phyloP scores from a whole-genome alignment of 140 eudicot genomes.

The Senecio squalidus region DNA sequence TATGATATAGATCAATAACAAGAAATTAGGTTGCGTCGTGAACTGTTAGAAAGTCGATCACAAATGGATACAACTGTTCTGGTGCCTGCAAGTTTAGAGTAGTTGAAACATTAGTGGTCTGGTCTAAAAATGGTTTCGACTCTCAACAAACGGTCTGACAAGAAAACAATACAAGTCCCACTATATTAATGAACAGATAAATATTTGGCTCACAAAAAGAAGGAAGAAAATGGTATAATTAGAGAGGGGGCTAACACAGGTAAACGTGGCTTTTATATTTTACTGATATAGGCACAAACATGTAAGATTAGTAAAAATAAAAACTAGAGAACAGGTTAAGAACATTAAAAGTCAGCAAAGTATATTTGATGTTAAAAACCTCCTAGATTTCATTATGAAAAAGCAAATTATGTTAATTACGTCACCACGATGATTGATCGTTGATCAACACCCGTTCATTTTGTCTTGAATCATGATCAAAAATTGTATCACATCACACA shows the following conservation, averaged over 20 bases:
- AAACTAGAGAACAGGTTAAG: background rate
- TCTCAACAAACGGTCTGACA: background rate
- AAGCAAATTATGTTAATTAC: too few relatives aligned
- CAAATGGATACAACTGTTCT: slow-evolving; percentile 53
- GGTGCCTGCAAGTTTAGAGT: slow-evolving; percentile 48
- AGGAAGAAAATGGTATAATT: background rate
- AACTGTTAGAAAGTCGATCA: slow-evolving; percentile 37
- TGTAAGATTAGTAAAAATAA: background rate
- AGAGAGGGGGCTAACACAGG: background rate
- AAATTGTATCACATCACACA: too few relatives aligned
- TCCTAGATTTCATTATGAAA: too few relatives aligned
- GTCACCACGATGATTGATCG: too few relatives aligned
- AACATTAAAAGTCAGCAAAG: background rate
- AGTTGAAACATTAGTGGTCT: slow-evolving; percentile 3
- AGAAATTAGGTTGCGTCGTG: slow-evolving; percentile 37
- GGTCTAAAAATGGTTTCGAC: background rate
- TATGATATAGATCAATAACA: slow-evolving; percentile 8
- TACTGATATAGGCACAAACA: background rate
- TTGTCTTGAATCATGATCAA: too few relatives aligned
- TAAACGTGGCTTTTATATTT: background rate
- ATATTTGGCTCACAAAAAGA: background rate
- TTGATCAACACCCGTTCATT: too few relatives aligned
- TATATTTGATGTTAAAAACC: background rate
- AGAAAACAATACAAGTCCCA: background rate
- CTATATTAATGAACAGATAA: too few relatives aligned